Base-by-base conservation (phyloP, 768 basidiomycete genomes). In the Mycena latifolia region DNA sequence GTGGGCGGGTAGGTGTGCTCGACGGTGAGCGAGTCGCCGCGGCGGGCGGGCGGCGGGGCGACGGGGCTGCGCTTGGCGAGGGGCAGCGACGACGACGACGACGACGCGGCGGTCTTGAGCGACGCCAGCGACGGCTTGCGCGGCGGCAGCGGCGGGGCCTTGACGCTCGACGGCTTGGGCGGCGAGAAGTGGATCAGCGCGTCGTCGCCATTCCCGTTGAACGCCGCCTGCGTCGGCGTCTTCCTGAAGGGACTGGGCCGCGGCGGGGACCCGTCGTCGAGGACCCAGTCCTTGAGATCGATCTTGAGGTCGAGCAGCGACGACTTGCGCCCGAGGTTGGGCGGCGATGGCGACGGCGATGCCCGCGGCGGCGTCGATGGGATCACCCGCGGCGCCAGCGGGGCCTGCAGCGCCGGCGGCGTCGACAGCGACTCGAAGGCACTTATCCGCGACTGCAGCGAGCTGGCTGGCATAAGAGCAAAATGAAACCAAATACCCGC, bases 231-330 rank as follows among this genome's bases (percentile, higher is more conserved):
- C 14, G 76, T 77, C 2, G 77, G 76, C 3, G 74, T 77, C 39
- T 51, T 69, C 68, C 41, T 61, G 69, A 60, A 62, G 35, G 69
- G 69, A 65, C 74, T 77, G 29, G 69, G 53, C 25, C 64, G 71
- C 14, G 72, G 69, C 50, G 78, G 75, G 25, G 85, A 82, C 12
- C 85, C 87, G 67, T 89, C 88, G 52, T 89, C 90, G 58, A 91
- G 79, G 57, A 91, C 84, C 90, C 91, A 92, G 75, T 92, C 91
- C 62, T 85, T 85, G 61, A 92, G 81, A 76, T 92, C 91, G 69
- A 92, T 86, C 63, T 85, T 85, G 63, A 92, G 81, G 77, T 92
- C 91, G 69, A 92, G 86, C 56, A 91, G 79, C 37, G 91, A 91
- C 0, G 87, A 80, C 72, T 85, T 89, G 35, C 83, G 79, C 27